These are phyloP conservation scores for Tuctoria greenei DNA, from an alignment of 176 grass and related monocot species.

Conservation along the genomic window DNA sequence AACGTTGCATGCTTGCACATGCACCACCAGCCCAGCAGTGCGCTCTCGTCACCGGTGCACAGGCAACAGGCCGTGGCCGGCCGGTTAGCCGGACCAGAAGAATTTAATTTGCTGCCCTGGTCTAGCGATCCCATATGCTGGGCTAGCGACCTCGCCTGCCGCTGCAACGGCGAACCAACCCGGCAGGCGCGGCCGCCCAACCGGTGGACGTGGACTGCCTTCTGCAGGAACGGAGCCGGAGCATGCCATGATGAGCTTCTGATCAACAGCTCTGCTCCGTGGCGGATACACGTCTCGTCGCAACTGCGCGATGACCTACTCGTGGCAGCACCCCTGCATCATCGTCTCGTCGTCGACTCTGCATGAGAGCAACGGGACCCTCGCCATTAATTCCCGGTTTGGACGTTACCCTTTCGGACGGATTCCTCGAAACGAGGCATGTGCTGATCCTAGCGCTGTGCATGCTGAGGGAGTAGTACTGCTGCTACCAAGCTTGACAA, in stretches of 20 bases:
- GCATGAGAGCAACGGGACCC: background rate
- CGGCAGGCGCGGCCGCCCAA: background rate
- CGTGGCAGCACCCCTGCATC: conserved; percentile 5
- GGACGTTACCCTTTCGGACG: conserved; percentile 41
- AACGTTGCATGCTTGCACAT: background rate
- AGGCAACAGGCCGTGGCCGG: background rate
- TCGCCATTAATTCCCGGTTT: conserved; percentile 32
- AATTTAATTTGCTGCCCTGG: background rate
- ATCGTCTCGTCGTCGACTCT: background rate
- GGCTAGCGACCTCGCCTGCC: background rate
- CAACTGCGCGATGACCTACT: background rate
- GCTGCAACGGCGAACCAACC: background rate
- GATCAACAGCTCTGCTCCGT: background rate
- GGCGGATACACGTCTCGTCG: background rate
- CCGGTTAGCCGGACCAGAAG: background rate
- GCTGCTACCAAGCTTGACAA: background rate
- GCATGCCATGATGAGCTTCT: background rate
- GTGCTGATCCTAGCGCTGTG: conserved; percentile 27
- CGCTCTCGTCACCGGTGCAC: background rate
- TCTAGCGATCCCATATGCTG: background rate
- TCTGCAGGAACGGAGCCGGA: background rate
- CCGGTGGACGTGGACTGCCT: no score
- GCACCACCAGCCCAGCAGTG: background rate
- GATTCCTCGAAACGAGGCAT: conserved; percentile 45
- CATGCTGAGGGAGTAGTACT: background rate